Evolutionary conservation across 306 rosid species (phyloP).

Genomic region (Prunus padus): DNA sequence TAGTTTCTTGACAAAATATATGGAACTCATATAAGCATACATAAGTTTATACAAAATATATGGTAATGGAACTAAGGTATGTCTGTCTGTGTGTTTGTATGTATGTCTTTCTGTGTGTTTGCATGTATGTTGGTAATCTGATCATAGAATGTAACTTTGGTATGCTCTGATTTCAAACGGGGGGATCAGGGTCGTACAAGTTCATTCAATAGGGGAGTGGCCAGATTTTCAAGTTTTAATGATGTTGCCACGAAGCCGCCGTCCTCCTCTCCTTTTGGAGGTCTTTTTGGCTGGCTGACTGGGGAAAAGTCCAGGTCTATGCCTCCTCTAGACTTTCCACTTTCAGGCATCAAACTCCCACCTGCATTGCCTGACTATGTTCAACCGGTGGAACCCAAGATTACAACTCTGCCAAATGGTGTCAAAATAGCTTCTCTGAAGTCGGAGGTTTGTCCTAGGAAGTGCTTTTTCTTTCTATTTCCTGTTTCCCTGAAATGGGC

Average conservation of each 20-base stretch:
- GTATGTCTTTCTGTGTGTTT: background rate
- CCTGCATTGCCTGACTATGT: conserved; percentile 80
- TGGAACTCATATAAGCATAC: background rate
- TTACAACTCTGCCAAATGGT: conserved; percentile 79
- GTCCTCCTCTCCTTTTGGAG: conserved; percentile 58
- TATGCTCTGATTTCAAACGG: conserved; percentile 5
- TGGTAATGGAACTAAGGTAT: too few relatives aligned
- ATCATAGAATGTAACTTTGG: conserved; percentile 10
- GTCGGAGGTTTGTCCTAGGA: conserved; percentile 47
- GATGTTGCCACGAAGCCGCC: conserved; percentile 42
- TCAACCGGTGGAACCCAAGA: conserved; percentile 57
- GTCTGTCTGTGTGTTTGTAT: background rate
- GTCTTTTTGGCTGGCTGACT: conserved; percentile 74
- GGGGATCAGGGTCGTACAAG: conserved; percentile 50
- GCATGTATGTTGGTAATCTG: background rate
- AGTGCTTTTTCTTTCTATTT: background rate
- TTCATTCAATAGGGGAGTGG: conserved; percentile 33
- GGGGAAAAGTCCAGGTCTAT: conserved; percentile 49
- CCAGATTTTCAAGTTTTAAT: conserved; percentile 73
- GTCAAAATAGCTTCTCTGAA: conserved; percentile 76
- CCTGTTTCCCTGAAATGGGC: background rate
- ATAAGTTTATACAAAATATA: too few relatives aligned
- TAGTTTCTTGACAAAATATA: background rate
- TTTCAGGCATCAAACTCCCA: conserved; percentile 60
- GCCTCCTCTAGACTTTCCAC: conserved; percentile 71